Conservation (phyloP, 2,329 filamentous ascomycete genomes). For the Alternaria solani region DNA sequence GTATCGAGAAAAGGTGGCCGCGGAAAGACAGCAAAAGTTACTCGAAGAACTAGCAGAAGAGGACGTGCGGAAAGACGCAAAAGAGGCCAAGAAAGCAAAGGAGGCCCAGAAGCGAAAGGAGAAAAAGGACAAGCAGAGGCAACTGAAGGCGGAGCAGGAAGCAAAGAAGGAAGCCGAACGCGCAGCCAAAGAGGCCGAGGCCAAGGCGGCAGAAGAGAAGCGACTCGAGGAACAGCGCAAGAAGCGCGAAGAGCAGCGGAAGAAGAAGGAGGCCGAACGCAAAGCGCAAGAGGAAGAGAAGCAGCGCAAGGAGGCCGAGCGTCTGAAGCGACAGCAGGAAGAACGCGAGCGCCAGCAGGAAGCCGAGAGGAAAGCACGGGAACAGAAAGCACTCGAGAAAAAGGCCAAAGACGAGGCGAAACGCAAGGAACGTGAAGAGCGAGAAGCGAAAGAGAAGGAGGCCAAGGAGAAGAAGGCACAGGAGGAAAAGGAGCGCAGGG, state of each 20-base stretch:
- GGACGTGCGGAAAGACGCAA: slow-evolving; percentile 74
- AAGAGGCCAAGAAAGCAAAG: slow-evolving; percentile 90
- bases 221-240: slow-evolving; percentile 80
- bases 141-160: slow-evolving; percentile 88
- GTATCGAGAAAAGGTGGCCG: slow-evolving; percentile 97
- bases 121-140: slow-evolving; percentile 88
- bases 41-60: slow-evolving; percentile 93
- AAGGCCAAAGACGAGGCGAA: slow-evolving; percentile 74
- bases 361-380: slow-evolving; percentile 81
- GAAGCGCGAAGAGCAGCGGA: slow-evolving; percentile 88
- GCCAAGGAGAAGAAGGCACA: slow-evolving; percentile 71
- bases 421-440: slow-evolving; percentile 76
- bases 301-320: slow-evolving; percentile 83
- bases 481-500: slow-evolving; percentile 65
- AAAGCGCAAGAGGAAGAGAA: slow-evolving; percentile 91
- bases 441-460: slow-evolving; percentile 74
- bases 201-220: slow-evolving; percentile 77
- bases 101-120: slow-evolving; percentile 96
- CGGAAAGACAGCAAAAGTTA: slow-evolving; percentile 88
- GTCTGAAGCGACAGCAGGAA: slow-evolving; percentile 78
- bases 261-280: slow-evolving; percentile 88
- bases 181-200: slow-evolving; percentile 82
- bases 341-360: slow-evolving; percentile 87
- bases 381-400: slow-evolving; percentile 82
- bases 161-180: slow-evolving; percentile 87